Evolutionary conservation across 257 asterid species (phyloP), one percentile per base, ranked within the genome.

Genomic region (Cinchona pubescens): DNA sequence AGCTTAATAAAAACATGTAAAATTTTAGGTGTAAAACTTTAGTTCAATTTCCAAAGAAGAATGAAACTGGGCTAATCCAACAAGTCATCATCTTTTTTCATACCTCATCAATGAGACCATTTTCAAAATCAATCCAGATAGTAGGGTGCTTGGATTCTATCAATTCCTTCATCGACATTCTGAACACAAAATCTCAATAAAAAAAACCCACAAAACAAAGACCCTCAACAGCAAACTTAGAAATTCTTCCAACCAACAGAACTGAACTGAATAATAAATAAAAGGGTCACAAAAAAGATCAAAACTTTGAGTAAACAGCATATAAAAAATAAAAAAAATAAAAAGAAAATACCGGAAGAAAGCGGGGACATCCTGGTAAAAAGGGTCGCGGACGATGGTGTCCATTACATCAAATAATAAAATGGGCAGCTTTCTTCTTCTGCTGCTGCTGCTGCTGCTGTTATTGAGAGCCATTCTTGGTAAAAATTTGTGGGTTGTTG

Each of bases 81-180:
- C 13, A 60, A 63, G 61, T 27, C 27, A 40, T 38, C 48, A 60
- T 46, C 73, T 59, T 62, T 1, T 73, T 74, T 29, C 21, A 74
- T 89, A 94, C 98, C 98, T 94, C 98, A 75, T 81, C 72, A 53
- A 89, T 89, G 66, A 87, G 90, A 78, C 97, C 98, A 79, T 86
- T 88, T 82, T 94, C 97, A 80, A 94, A 94, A 77, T 94, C 97
- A 79, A 86, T 73, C 98, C 98, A 94, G 75, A 88, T 88, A 83
- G 97, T 88, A 67, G 98, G 97, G 86, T 94, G 93, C 88, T 94
- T 94, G 93, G 91, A 74, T 69, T 90, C 96, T 55, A 92, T 75
- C 66, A 94, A 92, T 83, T 94, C 98, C 87, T 90, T 84, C 93
- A 94, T 85, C 19, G 96, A 67, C 97, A 92, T 90, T 79, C 98